phyloP scores from a whole-genome alignment of 1,139 yeast species.

The Sugiyamaella paludigena region DNA sequence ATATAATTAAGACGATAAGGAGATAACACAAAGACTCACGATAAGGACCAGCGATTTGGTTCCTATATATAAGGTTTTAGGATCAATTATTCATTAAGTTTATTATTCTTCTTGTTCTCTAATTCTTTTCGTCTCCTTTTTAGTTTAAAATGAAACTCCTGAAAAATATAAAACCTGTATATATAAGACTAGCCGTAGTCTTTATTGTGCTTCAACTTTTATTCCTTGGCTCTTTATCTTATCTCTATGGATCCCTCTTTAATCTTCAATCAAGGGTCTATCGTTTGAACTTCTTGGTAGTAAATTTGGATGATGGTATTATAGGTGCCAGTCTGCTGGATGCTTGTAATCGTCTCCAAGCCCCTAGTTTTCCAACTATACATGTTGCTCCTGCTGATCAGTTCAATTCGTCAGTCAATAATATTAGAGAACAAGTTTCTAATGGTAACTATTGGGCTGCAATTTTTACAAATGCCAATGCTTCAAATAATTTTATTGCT shows the following conservation, averaged over 20 bases:
- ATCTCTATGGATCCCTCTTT: slow-evolving; percentile 18
- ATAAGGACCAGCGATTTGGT: too few species aligned
- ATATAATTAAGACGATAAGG: too few species aligned
- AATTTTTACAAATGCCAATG: slow-evolving; percentile 16
- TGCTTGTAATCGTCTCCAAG: slow-evolving; percentile 15
- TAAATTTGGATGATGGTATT: slow-evolving; percentile 19
- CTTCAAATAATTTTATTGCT: slow-evolving; percentile 13
- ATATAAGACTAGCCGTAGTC: not conserved
- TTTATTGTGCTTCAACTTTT: slow-evolving; percentile 4
- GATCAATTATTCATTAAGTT: too few species aligned
- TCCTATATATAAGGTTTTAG: too few species aligned
- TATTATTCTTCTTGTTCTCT: too few species aligned
- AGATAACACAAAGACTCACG: too few species aligned
- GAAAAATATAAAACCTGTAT: not conserved
- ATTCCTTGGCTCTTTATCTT: slow-evolving; percentile 17
- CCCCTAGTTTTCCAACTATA: slow-evolving; percentile 16
- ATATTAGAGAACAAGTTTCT: slow-evolving; percentile 6
- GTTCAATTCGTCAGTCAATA: slow-evolving; percentile 5
- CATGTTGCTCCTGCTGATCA: slow-evolving; percentile 6
- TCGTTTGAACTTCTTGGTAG: slow-evolving; percentile 15
- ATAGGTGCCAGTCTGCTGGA: slow-evolving; percentile 16
- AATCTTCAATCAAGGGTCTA: slow-evolving; percentile 11
- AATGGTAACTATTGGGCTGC: slow-evolving; percentile 20
- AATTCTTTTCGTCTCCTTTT: too few species aligned
- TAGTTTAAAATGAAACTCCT: too few species aligned